These are phyloP conservation scores for Tephrocybe sp. DNA, from an alignment of 768 basidiomycete genomes.

Conservation along the genomic window DNA sequence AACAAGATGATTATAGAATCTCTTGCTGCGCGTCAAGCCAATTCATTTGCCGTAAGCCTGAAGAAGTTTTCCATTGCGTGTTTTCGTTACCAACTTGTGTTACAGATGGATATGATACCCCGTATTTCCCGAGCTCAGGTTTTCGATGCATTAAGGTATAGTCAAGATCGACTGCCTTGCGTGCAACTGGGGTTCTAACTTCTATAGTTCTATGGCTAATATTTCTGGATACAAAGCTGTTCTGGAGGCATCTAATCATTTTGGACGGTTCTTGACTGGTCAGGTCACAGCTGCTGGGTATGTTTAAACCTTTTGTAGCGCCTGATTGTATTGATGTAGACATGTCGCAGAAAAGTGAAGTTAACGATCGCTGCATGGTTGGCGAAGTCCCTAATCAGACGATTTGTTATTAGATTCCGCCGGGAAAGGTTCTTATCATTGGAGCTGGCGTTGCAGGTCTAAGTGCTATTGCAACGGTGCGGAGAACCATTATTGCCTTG, in stretches of 20 bases:
- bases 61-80: background rate
- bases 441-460: constrained; percentile 89
- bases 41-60: constrained; percentile 61
- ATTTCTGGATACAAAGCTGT: constrained; percentile 94
- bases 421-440: constrained; percentile 84
- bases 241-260: constrained; percentile 85
- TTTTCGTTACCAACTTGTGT: background rate
- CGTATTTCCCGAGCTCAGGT: constrained; percentile 88
- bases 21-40: constrained; percentile 62
- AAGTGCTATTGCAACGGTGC: constrained; percentile 82
- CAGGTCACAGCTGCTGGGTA: constrained; percentile 91
- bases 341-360: constrained; percentile 28
- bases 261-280: constrained; percentile 86
- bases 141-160: constrained; percentile 82
- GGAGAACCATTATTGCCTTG: constrained; percentile 8
- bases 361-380: background rate
- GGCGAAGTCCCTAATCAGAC: constrained; percentile 3
- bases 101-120: constrained; percentile 87
- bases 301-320: constrained; percentile 23
- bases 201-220: constrained; percentile 83
- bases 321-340: background rate
- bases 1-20: constrained; percentile 73
- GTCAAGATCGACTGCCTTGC: constrained; percentile 4
- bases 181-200: constrained; percentile 1
- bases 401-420: constrained; percentile 57